Conservation (phyloP, 1,284 basidiomycete genomes). For the Phenoliferia sp. region DNA sequence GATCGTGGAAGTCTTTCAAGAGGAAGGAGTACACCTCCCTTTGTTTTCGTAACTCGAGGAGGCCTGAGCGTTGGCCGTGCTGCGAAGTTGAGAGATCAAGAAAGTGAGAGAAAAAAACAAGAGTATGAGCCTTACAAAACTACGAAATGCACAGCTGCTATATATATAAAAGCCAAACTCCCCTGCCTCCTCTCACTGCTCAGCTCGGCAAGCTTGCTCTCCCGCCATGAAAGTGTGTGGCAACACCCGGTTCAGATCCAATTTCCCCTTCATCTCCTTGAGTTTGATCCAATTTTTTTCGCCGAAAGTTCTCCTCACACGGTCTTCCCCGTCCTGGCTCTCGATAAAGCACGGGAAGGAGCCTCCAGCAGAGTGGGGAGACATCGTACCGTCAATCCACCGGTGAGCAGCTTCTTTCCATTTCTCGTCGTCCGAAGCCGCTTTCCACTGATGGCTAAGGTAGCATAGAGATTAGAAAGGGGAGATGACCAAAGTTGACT, state of each 20-base stretch:
- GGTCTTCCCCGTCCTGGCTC: constrained; percentile 47
- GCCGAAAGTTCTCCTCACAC: constrained; percentile 55
- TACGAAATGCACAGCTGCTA: no score
- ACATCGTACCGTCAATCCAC: constrained; percentile 71
- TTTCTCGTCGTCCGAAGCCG: constrained; percentile 66
- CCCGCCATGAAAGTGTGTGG: constrained; percentile 33
- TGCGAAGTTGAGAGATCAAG: no score
- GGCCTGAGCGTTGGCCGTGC: no score
- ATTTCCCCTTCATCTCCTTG: constrained; percentile 60
- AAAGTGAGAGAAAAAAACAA: no score
- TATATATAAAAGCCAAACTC: no score
- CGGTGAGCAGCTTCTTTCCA: constrained; percentile 37
- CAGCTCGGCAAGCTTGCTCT: neutral
- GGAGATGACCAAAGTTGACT: neutral
- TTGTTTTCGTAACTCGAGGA: no score
- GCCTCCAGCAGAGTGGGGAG: constrained; percentile 64
- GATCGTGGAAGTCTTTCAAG: no score
- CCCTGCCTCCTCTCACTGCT: neutral
- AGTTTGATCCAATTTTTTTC: constrained; percentile 67
- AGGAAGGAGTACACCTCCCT: no score
- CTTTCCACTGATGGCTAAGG: constrained; percentile 75
- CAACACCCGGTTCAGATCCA: constrained; percentile 71
- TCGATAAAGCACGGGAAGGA: constrained; percentile 79
- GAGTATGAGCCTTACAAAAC: no score
- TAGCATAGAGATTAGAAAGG: neutral